Percentiles rank a stretch among this genome's conserved stretches.
Conservation (phyloP, 495 filamentous ascomycete genomes). For the Filosporella fistucella region DNA sequence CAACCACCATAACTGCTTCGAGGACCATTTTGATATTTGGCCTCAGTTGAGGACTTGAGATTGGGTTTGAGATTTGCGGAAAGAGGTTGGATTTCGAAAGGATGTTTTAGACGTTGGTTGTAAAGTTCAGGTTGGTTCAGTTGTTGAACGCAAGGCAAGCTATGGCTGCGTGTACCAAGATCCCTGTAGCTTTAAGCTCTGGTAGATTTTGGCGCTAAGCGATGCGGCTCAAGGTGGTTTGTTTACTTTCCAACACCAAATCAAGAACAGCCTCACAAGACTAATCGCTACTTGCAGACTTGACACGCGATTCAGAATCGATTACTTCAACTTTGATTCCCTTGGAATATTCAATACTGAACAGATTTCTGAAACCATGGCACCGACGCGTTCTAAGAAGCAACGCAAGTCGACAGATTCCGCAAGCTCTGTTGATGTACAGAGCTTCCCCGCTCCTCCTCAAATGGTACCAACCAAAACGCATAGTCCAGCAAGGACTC, state of each 20-base stretch:
- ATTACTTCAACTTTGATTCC: too few species aligned
- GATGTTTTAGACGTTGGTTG: constrained; percentile 1
- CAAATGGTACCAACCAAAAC: constrained; percentile 37
- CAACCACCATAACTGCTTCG: constrained; percentile 64
- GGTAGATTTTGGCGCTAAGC: background rate
- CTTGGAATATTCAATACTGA: too few species aligned
- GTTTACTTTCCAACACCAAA: constrained; percentile 19
- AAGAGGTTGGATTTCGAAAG: background rate
- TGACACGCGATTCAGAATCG: too few species aligned
- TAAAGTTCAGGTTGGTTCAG: background rate
- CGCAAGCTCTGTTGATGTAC: constrained; percentile 26
- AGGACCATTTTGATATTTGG: constrained; percentile 44
- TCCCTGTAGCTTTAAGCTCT: constrained; percentile 18
- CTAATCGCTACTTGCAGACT: background rate
- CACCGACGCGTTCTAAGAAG: constrained; percentile 26
- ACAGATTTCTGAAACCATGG: too few species aligned
- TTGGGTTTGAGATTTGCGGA: background rate
- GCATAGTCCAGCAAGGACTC: constrained; percentile 25
- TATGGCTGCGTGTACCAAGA: constrained; percentile 16
- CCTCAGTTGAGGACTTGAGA: constrained; percentile 17
- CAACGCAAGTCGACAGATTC: constrained; percentile 56
- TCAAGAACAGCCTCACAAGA: background rate
- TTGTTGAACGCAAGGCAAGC: constrained; percentile 17
- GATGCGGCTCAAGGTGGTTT: constrained; percentile 18
- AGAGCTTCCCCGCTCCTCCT: constrained; percentile 25